These are phyloP conservation scores for Sordariomycetes sp. DNA, from an alignment of 2,329 filamentous ascomycete genomes.

Conservation along the genomic window DNA sequence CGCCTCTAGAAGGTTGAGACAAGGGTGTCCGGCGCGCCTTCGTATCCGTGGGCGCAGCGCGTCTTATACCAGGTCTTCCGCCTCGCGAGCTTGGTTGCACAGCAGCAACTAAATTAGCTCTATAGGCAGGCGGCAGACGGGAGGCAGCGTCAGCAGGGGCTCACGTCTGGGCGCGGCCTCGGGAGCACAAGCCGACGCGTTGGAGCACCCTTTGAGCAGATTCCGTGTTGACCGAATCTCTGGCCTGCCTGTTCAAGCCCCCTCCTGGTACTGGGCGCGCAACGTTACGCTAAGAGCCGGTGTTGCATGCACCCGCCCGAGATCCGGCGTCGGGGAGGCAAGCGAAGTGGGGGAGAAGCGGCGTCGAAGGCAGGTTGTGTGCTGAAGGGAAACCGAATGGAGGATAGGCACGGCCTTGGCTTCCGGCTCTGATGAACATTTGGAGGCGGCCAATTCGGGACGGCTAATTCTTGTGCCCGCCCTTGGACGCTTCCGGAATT, in stretches of 20 bases:
- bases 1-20: not conserved
- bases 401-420: not conserved
- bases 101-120: not conserved
- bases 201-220: not conserved
- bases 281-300: not conserved
- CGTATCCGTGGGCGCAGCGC: not conserved
- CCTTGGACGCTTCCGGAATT: no score
- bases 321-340: not conserved
- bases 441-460: no score
- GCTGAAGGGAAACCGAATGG: not conserved
- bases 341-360: not conserved
- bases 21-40: not conserved
- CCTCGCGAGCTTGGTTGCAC: not conserved
- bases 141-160: not conserved
- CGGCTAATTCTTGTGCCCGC: no score
- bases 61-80: not conserved
- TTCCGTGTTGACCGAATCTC: not conserved
- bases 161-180: not conserved
- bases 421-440: not conserved
- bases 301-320: not conserved
- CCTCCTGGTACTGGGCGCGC: not conserved
- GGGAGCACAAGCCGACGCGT: not conserved
- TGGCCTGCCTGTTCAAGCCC: not conserved
- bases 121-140: not conserved
- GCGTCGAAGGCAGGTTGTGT: not conserved